phyloP scores from a whole-genome alignment of 2,329 filamentous ascomycete species.

The Phialophora tarda region DNA sequence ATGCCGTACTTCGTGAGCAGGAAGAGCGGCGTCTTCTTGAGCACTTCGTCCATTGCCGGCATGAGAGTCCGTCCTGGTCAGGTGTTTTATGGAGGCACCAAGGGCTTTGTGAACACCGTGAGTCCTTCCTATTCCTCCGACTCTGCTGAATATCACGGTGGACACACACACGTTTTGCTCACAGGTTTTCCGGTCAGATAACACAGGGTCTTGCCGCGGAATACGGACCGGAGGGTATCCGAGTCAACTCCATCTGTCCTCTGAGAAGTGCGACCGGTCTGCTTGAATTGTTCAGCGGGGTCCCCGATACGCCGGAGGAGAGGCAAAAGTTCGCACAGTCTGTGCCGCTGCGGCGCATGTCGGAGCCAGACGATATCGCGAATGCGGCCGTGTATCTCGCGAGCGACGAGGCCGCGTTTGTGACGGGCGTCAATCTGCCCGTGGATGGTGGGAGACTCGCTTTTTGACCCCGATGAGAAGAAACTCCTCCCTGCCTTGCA shows the following conservation, averaged over 20 bases:
- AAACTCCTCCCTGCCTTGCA: background rate
- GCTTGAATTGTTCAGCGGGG: slow-evolving; percentile 47
- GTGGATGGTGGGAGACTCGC: slow-evolving; percentile 45
- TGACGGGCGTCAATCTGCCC: slow-evolving; percentile 56
- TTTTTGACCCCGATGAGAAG: background rate
- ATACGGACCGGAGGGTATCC: slow-evolving; percentile 72
- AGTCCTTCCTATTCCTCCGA: slow-evolving; percentile 39
- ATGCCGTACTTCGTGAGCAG: slow-evolving; percentile 21
- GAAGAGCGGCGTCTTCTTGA: slow-evolving; percentile 32
- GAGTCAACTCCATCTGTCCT: slow-evolving; percentile 74
- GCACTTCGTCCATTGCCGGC: slow-evolving; percentile 30
- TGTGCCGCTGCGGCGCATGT: slow-evolving; percentile 51
- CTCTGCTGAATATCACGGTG: background rate
- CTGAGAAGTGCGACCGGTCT: slow-evolving; percentile 68
- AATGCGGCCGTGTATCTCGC: slow-evolving; percentile 73
- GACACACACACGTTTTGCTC: background rate
- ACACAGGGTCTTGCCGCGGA: slow-evolving; percentile 66
- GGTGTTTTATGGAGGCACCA: slow-evolving; percentile 61
- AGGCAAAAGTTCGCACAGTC: slow-evolving; percentile 49
- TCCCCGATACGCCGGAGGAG: slow-evolving; percentile 53
- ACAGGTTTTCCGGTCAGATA: slow-evolving; percentile 8
- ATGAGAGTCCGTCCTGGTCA: slow-evolving; percentile 30
- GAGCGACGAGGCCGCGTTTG: slow-evolving; percentile 72
- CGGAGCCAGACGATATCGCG: slow-evolving; percentile 65
- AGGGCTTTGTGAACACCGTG: slow-evolving; percentile 68